phyloP scores from a whole-genome alignment of 345 rosid genomes.

The Populus euphratica region DNA sequence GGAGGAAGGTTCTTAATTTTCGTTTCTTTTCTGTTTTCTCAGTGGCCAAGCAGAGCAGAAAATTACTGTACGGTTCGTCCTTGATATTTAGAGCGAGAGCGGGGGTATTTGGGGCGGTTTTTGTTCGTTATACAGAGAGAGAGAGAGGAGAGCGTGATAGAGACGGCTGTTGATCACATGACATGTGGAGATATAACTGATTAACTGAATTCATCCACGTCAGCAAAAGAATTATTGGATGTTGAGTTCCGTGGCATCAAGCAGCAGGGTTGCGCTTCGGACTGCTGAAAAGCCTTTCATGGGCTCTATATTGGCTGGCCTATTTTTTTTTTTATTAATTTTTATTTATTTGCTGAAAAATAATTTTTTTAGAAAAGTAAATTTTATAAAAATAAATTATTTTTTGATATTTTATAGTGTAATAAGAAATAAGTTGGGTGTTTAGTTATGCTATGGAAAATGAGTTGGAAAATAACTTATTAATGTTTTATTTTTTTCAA shows the following conservation, averaged over 20 bases:
- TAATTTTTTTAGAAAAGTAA: no score
- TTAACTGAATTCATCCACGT: neutral
- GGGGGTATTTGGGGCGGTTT: neutral
- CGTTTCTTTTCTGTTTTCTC: neutral
- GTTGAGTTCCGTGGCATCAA: neutral
- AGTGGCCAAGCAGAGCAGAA: conserved; percentile 2
- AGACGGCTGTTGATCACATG: neutral
- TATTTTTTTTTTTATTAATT: neutral
- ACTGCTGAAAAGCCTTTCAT: neutral
- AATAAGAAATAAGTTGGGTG: no score
- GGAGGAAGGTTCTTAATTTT: neutral
- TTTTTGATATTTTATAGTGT: no score
- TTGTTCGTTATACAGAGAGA: neutral
- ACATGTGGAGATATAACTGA: neutral
- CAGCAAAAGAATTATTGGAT: conserved; percentile 21
- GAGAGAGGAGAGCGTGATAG: neutral
- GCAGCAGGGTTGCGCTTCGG: neutral
- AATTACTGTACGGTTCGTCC: neutral
- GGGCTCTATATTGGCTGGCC: conserved; percentile 11
- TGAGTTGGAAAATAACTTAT: no score
- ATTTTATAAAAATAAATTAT: no score
- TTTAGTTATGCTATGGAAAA: no score
- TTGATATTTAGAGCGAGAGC: neutral
- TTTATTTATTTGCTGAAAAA: no score
- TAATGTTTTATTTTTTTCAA: no score